Evolutionary conservation across 1,284 basidiomycete genomes (phyloP), one percentile per base, ranked within the genome.

Genomic region (Papiliotrema laurentii): DNA sequence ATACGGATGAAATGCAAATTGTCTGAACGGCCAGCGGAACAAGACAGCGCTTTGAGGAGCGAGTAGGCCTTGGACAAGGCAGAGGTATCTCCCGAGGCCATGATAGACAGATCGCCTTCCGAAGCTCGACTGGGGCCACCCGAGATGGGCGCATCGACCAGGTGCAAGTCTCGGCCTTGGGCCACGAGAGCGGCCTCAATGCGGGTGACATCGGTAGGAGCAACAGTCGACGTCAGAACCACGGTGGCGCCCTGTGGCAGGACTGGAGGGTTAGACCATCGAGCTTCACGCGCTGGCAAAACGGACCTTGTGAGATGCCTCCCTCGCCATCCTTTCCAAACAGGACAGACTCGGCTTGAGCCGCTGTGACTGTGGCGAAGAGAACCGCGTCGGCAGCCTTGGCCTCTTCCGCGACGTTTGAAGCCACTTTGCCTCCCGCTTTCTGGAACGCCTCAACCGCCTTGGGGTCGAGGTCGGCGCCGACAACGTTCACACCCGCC

Each of bases 111-210:
- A 30, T 67, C 66, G 11, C 70, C 71, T 11, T 41, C 50, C 1
- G 55, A 56, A 10, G 70, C 66, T 21, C 67, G 55, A 1, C 47
- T 46, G 1, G 64, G 61, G 22, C 71, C 70, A 6, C 71, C 71
- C 2, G 70, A 69, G 4, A 69, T 58, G 9, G 71, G 71, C 2
- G 68, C 68, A 46, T 73, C 71, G 37, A 73, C 54, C 1, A 73
- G 54, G 25, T 51, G 50, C 4, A 65, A 51, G 30, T 63, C 61
- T 19, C 53, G 48, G 16, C 49, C 38, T 2, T 42, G 48, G 0
- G 43, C 33, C 16, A 55, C 50, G 0, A 70, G 55, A 2, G 47
- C 41, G 6, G 38, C 28, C 24, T 60, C 56, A 14, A 72, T 40
- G n/a, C 43, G 33, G 21, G 53, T 25, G 5, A 60, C 64, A n/a